These are phyloP conservation scores for Mycena belliarum DNA, from an alignment of 768 basidiomycete genomes.

Conservation along the genomic window DNA sequence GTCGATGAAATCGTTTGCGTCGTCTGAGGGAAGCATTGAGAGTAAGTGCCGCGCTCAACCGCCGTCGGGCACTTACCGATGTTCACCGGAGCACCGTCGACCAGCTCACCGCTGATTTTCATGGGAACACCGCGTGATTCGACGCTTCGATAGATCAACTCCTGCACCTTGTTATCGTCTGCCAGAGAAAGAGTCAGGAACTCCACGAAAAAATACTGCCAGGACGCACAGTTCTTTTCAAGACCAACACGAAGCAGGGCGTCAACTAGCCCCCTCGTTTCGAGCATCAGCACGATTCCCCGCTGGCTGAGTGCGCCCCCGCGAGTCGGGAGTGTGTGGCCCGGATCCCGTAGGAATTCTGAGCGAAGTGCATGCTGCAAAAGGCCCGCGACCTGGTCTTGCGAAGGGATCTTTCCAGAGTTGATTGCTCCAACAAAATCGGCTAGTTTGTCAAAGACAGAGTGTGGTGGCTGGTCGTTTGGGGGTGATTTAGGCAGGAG, in stretches of 20 bases:
- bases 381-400: conserved; percentile 34
- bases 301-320: conserved; percentile 31
- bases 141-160: conserved; percentile 34
- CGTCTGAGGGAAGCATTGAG: conserved; percentile 30
- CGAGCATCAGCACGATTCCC: conserved; percentile 30
- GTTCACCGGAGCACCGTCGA: conserved; percentile 16
- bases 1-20: conserved; percentile 28
- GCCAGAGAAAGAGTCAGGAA: too few species aligned
- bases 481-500: conserved; percentile 18
- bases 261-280: conserved; percentile 32
- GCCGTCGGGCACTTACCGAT: conserved; percentile 14
- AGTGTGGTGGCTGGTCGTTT: conserved; percentile 5
- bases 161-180: conserved; percentile 42
- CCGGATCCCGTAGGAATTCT: conserved; percentile 24
- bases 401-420: conserved; percentile 41
- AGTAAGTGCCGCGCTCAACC: conserved; percentile 14
- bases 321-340: conserved; percentile 10
- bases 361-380: conserved; percentile 30
- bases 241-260: conserved; percentile 34
- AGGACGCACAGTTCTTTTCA: conserved; percentile 39
- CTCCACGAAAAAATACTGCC: background rate
- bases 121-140: conserved; percentile 23
- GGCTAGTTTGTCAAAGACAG: conserved; percentile 32
- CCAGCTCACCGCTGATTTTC: conserved; percentile 21
- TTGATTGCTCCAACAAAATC: conserved; percentile 38